Percentiles rank a stretch among this genome's conserved stretches.
Evolutionary conservation across 2,329 filamentous ascomycete genomes (phyloP).

Genomic region (Penicillium sp.): DNA sequence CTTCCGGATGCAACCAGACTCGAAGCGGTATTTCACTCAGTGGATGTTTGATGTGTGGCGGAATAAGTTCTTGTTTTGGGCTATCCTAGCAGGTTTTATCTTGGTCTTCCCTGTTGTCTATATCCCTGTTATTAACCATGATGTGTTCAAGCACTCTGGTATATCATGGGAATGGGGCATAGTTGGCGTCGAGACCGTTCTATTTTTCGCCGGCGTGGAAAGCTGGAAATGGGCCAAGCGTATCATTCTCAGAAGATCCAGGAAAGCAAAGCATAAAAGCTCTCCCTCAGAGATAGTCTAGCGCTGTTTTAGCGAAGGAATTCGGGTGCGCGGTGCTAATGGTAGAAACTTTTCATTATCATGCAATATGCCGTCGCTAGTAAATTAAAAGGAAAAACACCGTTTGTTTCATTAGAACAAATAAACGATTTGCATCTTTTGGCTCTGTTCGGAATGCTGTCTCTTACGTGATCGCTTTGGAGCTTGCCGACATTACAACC

Average conservation of each 20-base stretch:
- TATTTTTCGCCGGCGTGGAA: slow-evolving; percentile 64
- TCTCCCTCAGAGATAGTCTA: no score
- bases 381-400: no score
- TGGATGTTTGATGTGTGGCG: slow-evolving; percentile 66
- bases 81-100: slow-evolving; percentile 55
- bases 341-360: no score
- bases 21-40: slow-evolving; percentile 59
- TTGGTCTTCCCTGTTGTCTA: slow-evolving; percentile 60
- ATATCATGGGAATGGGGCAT: slow-evolving; percentile 68
- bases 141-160: slow-evolving; percentile 62
- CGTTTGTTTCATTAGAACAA: no score
- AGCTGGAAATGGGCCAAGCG: slow-evolving; percentile 65
- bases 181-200: slow-evolving; percentile 56
- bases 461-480: no score
- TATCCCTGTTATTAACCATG: slow-evolving; percentile 63
- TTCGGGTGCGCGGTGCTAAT: no score
- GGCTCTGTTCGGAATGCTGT: no score
- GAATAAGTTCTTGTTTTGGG: slow-evolving; percentile 70
- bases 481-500: no score
- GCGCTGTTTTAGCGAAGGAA: no score
- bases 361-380: no score
- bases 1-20: slow-evolving; percentile 67
- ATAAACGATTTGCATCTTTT: no score
- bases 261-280: no score
- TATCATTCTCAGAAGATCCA: slow-evolving; percentile 50